Percentiles rank a stretch among this genome's conserved stretches.
These are phyloP conservation scores for Fomitopsis palustris DNA, from an alignment of 1,284 basidiomycete genomes.

Conservation along the genomic window DNA sequence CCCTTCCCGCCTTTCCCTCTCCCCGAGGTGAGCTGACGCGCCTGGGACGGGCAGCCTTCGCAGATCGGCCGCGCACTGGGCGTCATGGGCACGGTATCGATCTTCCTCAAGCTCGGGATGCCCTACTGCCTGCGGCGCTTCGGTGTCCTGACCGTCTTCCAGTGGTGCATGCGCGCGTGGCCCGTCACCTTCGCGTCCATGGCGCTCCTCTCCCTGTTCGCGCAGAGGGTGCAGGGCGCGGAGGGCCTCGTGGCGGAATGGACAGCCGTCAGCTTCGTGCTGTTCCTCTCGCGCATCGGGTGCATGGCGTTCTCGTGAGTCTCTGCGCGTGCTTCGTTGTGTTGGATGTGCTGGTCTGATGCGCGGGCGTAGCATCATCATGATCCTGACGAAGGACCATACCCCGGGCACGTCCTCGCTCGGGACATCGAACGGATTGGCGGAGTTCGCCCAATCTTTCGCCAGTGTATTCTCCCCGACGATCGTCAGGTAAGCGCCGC, in stretches of 20 bases:
- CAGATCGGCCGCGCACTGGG: conserved; percentile 62
- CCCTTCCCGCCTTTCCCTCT: conserved; percentile 4
- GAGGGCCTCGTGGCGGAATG: conserved; percentile 27
- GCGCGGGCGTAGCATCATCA: conserved; percentile 41
- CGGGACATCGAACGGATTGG: conserved; percentile 60
- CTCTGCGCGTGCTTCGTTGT: neutral
- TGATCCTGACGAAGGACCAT: conserved; percentile 57
- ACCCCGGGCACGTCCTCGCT: conserved; percentile 49
- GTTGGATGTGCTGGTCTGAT: neutral
- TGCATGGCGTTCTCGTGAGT: conserved; percentile 37
- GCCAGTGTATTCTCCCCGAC: conserved; percentile 54
- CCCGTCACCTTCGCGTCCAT: conserved; percentile 32
- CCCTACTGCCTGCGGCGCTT: conserved; percentile 31
- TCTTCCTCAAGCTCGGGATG: conserved; percentile 34
- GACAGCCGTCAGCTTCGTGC: conserved; percentile 29
- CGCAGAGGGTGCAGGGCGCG: conserved; percentile 12
- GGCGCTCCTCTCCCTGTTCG: conserved; percentile 30
- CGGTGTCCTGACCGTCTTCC: conserved; percentile 30
- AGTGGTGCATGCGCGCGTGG: conserved; percentile 32
- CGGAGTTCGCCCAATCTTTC: conserved; percentile 55
- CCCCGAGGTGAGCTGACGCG: neutral
- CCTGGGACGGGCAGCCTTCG: conserved; percentile 36
- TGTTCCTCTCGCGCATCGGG: conserved; percentile 32
- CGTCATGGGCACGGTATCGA: conserved; percentile 33
- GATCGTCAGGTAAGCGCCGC: conserved; percentile 30